Base-by-base conservation (phyloP, 2,329 filamentous ascomycete genomes). In the Myriosclerotinia duriaeana region DNA sequence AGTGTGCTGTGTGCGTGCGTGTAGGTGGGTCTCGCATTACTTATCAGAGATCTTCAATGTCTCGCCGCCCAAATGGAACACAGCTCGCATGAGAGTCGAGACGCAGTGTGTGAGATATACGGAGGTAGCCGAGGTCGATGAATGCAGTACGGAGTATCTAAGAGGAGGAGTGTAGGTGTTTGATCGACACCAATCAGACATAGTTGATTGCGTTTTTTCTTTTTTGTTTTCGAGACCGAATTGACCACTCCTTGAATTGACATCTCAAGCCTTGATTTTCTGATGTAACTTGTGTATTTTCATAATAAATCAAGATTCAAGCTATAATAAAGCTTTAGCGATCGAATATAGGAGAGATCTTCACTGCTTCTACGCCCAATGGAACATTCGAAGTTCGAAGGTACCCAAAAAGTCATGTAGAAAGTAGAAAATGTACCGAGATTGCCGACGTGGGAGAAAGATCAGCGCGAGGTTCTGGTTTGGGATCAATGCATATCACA, bases 301-400 rank as follows among this genome's bases (percentile, higher is more conserved):
- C 46, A 11, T 48, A 40, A 40, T 40, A 8, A 48, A 48, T 48
- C 46, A 48, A 22, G 46, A 48, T 48, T 5, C 46, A 6, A 22
- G 9, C 8, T n/a, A 11, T n/a, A 48, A 6, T 22, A 11, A 30
- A 62, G 5, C 46, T 20, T 53, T 62, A 64, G 62, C 62, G 62
- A 64, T 48, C 62, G 22, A 26, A 48, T 36, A 55, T 38, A 56
- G 53, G 53, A 55, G 53, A 55, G 62, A 64, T 64, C 62, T 56
- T 56, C 53, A 36, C 26, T 64, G 60, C 40, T 42, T 46, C 40
- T 40, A 36, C 40, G 61, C 61, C 61, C 61, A 64, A 64, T 55
- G 40, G 52, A 53, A 53, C 50, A 11, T 30, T 44, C 26, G 26
- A 26, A 26, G 2, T 30, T 44, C 26, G 26, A 26, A 26, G 2